These are phyloP conservation scores for Ogataea kodamae DNA, from an alignment of 805 yeast species.

Conservation along the genomic window DNA sequence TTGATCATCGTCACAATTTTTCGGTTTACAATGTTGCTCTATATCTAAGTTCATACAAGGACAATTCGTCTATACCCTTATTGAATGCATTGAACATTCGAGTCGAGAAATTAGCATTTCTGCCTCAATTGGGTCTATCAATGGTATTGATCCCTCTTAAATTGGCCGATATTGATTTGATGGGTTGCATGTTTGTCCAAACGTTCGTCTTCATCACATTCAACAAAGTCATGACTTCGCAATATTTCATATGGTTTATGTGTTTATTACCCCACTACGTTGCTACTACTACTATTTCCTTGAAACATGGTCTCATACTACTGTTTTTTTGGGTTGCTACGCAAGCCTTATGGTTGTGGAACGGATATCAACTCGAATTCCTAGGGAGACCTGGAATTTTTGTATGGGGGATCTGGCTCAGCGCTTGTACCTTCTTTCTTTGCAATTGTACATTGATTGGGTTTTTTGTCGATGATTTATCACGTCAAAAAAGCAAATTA, in stretches of 20 bases:
- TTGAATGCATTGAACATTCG: slow-evolving; percentile 13
- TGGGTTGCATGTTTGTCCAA: slow-evolving; percentile 64
- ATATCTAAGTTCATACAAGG: slow-evolving; percentile 52
- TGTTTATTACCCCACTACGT: slow-evolving; percentile 77
- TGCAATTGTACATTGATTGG: slow-evolving; percentile 25
- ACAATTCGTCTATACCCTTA: slow-evolving; percentile 12
- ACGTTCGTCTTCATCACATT: slow-evolving; percentile 74
- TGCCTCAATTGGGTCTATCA: slow-evolving; percentile 74
- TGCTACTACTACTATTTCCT: slow-evolving; percentile 39
- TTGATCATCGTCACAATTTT: slow-evolving; percentile 95
- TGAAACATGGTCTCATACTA: slow-evolving; percentile 39
- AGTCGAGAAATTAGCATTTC: slow-evolving; percentile 56
- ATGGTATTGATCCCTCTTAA: slow-evolving; percentile 55
- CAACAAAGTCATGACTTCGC: slow-evolving; percentile 87
- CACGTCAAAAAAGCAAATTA: slow-evolving; percentile 1
- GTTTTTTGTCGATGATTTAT: slow-evolving; percentile 21
- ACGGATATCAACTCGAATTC: slow-evolving; percentile 80
- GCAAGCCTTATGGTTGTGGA: slow-evolving; percentile 75
- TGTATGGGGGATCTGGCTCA: slow-evolving; percentile 24
- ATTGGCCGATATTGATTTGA: slow-evolving; percentile 39
- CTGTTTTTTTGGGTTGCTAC: slow-evolving; percentile 60
- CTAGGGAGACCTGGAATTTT: slow-evolving; percentile 48
- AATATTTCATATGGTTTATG: slow-evolving; percentile 93
- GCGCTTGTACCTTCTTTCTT: slow-evolving; percentile 25
- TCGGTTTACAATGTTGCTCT: slow-evolving; percentile 78